Percentiles rank a stretch among this genome's conserved stretches.
Evolutionary conservation across 164 flowering plant genomes (phyloP).

Genomic region (Euptelea pleiosperma): DNA sequence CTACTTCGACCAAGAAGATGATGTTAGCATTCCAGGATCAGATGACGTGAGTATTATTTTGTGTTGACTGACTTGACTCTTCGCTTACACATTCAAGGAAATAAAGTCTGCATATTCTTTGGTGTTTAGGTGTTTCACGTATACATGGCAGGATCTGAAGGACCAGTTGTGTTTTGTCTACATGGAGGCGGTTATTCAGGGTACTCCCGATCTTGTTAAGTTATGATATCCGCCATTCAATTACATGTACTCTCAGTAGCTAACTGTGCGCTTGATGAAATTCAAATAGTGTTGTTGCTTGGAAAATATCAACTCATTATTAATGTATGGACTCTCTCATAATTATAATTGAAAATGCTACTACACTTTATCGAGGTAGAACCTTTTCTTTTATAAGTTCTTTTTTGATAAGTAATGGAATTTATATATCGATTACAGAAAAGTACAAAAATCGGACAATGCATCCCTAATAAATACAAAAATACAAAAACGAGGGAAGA

Average conservation of each 20-base stretch:
- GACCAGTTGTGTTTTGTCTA: constrained; percentile 87
- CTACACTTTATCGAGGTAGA: no score
- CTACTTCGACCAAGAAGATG: constrained; percentile 75
- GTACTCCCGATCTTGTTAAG: constrained; percentile 32
- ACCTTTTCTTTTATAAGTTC: no score
- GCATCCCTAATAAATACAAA: no score
- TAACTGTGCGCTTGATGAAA: not conserved
- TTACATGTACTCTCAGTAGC: not conserved
- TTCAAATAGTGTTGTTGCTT: no score
- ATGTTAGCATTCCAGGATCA: constrained; percentile 54
- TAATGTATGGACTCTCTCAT: no score
- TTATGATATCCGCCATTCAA: not conserved
- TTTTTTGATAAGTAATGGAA: no score
- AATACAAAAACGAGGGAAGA: no score
- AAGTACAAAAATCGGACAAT: no score
- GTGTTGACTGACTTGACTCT: not conserved
- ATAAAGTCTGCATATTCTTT: constrained; percentile 13
- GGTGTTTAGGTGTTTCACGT: constrained; percentile 78
- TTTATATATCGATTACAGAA: no score
- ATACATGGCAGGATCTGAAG: constrained; percentile 79
- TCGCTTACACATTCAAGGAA: not conserved
- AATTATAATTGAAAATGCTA: no score
- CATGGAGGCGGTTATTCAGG: constrained; percentile 98
- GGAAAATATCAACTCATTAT: no score
- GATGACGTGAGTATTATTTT: constrained; percentile 40